Percentiles rank a stretch among this genome's conserved stretches.
Evolutionary conservation across 2,329 filamentous ascomycete species (phyloP).

Genomic region (Drechslerella coelobrocha): DNA sequence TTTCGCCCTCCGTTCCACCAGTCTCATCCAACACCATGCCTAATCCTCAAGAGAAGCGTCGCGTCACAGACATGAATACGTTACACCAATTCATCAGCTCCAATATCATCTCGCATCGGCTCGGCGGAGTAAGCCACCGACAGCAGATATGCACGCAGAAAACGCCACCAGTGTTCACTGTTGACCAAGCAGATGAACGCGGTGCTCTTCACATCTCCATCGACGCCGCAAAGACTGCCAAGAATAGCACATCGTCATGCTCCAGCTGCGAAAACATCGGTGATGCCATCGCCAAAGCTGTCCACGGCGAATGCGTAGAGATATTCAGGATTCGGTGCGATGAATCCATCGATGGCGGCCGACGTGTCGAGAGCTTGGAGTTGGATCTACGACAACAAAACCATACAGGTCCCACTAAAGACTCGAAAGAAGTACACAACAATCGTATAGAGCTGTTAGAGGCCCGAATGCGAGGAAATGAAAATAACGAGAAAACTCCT

Average conservation of each 20-base stretch:
- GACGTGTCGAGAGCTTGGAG: slow-evolving; percentile 17
- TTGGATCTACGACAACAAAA: slow-evolving; percentile 22
- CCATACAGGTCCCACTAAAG: not conserved
- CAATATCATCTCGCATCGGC: slow-evolving; percentile 6
- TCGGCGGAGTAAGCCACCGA: not conserved
- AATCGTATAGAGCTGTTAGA: slow-evolving; percentile 27
- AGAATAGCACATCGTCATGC: slow-evolving; percentile 11
- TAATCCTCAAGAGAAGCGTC: not conserved
- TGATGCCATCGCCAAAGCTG: slow-evolving; percentile 15
- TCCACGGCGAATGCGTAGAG: slow-evolving; percentile 38
- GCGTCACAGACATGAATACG: not conserved
- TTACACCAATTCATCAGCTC: not conserved
- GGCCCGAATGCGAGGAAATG: slow-evolving; percentile 26
- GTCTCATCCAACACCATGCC: no score
- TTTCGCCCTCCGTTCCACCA: no score
- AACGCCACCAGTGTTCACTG: not conserved
- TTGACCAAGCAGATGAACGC: slow-evolving; percentile 21
- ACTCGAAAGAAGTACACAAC: slow-evolving; percentile 3
- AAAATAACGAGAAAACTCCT: not conserved
- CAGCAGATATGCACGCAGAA: slow-evolving; percentile 31
- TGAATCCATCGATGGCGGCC: not conserved
- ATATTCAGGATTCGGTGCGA: slow-evolving; percentile 33
- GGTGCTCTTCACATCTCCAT: slow-evolving; percentile 22
- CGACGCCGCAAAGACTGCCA: slow-evolving; percentile 10
- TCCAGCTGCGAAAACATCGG: slow-evolving; percentile 33